Conservation (phyloP, 345 rosid species). For the Cardamine resedifolia region DNA sequence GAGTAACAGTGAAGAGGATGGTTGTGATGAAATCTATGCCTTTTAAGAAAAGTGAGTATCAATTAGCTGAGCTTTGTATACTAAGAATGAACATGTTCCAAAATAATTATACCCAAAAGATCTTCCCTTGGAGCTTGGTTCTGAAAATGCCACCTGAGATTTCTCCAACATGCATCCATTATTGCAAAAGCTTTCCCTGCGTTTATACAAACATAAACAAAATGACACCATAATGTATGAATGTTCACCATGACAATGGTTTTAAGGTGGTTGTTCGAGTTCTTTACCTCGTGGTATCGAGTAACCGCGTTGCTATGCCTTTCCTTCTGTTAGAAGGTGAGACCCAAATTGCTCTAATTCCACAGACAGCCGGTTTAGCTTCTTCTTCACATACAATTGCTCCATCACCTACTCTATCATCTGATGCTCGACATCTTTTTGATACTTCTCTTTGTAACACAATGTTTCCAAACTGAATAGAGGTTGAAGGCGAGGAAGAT, state of each 20-base stretch:
- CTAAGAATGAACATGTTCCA: conserved; percentile 50
- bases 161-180: conserved; percentile 43
- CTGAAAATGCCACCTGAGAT: conserved; percentile 74
- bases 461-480: conserved; percentile 67
- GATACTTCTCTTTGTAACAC: conserved; percentile 55
- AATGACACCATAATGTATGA: background rate
- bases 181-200: conserved; percentile 65
- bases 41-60: background rate
- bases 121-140: conserved; percentile 68
- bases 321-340: conserved; percentile 78
- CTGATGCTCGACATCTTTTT: conserved; percentile 41
- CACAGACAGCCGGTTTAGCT: conserved; percentile 60
- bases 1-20: background rate
- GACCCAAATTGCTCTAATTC: conserved; percentile 91
- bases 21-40: background rate
- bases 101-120: conserved; percentile 61
- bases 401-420: conserved; percentile 39
- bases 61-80: conserved; percentile 47
- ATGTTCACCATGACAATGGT: background rate
- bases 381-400: conserved; percentile 56
- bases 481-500: conserved; percentile 32
- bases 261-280: background rate
- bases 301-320: conserved; percentile 63
- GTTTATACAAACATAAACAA: background rate
- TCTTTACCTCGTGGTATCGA: conserved; percentile 73